Conservation (phyloP, 345 rosid species). For the Anastatica hierochuntica region DNA sequence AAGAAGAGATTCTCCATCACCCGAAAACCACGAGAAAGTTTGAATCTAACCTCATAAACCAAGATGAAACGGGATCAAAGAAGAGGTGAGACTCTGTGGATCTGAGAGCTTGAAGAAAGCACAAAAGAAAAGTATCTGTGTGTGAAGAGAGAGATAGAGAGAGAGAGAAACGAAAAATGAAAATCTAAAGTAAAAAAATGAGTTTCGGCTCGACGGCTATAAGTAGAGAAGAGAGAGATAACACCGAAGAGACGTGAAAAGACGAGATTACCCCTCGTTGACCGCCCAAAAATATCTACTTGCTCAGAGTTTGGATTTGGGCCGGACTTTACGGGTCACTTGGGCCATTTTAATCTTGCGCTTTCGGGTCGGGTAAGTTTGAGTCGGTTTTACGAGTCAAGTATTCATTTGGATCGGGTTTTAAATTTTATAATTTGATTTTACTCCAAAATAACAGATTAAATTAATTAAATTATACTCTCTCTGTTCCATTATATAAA, state of each 20-base stretch:
- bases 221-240: not conserved
- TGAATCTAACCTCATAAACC: constrained; percentile 37
- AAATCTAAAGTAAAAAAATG: not conserved
- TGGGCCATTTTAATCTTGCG: too few relatives aligned
- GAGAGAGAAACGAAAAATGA: not conserved
- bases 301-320: too few relatives aligned
- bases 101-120: constrained; percentile 6
- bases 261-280: not conserved
- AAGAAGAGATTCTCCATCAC: not conserved
- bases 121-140: not conserved
- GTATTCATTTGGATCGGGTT: too few relatives aligned
- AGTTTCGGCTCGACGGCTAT: not conserved
- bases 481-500: too few relatives aligned
- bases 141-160: not conserved
- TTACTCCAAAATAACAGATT: too few relatives aligned
- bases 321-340: too few relatives aligned
- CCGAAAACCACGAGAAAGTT: not conserved
- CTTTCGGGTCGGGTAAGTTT: too few relatives aligned
- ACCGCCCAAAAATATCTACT: not conserved
- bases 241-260: too few relatives aligned
- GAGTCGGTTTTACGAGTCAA: too few relatives aligned
- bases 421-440: too few relatives aligned
- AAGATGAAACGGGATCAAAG: constrained; percentile 20
- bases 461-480: too few relatives aligned
- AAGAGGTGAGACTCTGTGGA: constrained; percentile 22